Conservation (phyloP, 495 filamentous ascomycete species). For the Delitschia confertaspora region DNA sequence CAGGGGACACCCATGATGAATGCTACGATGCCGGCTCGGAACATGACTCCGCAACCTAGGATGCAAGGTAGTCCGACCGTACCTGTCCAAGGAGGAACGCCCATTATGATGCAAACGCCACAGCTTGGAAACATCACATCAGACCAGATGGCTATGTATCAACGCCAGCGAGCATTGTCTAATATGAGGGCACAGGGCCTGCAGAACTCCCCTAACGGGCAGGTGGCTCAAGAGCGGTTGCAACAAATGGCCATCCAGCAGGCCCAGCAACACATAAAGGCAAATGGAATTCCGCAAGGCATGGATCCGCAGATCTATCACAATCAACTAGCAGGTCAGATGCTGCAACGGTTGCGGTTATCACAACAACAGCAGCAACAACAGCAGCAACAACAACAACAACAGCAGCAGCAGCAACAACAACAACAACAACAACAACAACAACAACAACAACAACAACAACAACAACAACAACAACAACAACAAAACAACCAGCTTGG, state of each 20-base stretch:
- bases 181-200: background rate
- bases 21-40: conserved; percentile 39
- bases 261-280: conserved; percentile 11
- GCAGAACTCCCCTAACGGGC: conserved; percentile 1
- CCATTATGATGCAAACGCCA: conserved; percentile 33
- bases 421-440: conserved; percentile 9
- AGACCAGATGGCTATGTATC: background rate
- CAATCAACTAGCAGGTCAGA: too few relatives aligned
- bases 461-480: background rate
- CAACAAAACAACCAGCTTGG: too few relatives aligned
- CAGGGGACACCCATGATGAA: conserved; percentile 68
- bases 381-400: too few relatives aligned
- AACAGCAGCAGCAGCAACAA: conserved; percentile 4
- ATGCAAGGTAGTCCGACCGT: conserved; percentile 38
- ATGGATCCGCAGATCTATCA: conserved; percentile 14
- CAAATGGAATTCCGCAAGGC: conserved; percentile 11
- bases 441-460: background rate
- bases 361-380: too few relatives aligned
- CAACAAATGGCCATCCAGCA: conserved; percentile 12
- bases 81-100: conserved; percentile 58
- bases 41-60: conserved; percentile 43
- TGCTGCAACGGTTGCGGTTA: background rate
- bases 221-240: background rate
- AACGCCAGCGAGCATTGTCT: conserved; percentile 3
- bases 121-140: conserved; percentile 13